Percentiles rank a stretch among this genome's conserved stretches.
phyloP scores from a whole-genome alignment of 768 basidiomycete species.

The Postia placenta region DNA sequence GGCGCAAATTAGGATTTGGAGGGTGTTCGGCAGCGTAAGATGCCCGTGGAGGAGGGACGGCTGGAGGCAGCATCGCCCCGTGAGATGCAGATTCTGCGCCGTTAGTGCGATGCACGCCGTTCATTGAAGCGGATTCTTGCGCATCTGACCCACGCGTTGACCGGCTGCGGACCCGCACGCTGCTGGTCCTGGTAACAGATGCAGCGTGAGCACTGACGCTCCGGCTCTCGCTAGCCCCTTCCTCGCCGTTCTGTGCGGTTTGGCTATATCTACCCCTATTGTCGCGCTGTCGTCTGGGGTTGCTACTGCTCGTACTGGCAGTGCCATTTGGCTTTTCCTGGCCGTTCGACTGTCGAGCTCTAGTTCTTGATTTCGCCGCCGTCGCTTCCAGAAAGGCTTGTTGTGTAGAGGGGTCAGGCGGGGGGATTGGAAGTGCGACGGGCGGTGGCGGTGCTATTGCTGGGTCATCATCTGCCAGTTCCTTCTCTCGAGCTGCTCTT shows the following conservation, averaged over 20 bases:
- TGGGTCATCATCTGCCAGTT: constrained; percentile 42
- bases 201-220: constrained; percentile 1
- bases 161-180: constrained; percentile 6
- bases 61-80: constrained; percentile 4
- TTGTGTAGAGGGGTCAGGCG: background rate
- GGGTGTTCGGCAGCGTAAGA: background rate
- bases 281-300: constrained; percentile 10
- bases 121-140: constrained; percentile 1
- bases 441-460: constrained; percentile 14
- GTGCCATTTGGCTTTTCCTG: constrained; percentile 1
- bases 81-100: constrained; percentile 1
- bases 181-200: background rate
- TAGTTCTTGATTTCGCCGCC: background rate
- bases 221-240: background rate
- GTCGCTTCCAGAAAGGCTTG: background rate
- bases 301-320: constrained; percentile 5
- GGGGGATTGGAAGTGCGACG: constrained; percentile 4
- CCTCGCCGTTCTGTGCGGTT: background rate
- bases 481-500: constrained; percentile 46
- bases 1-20: background rate
- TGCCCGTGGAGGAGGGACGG: background rate
- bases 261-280: constrained; percentile 13
- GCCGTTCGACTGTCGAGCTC: constrained; percentile 5
- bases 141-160: constrained; percentile 1
- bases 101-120: background rate